These are phyloP conservation scores for Gentiana dahurica DNA, from an alignment of 257 asterid genomes.

Conservation along the genomic window DNA sequence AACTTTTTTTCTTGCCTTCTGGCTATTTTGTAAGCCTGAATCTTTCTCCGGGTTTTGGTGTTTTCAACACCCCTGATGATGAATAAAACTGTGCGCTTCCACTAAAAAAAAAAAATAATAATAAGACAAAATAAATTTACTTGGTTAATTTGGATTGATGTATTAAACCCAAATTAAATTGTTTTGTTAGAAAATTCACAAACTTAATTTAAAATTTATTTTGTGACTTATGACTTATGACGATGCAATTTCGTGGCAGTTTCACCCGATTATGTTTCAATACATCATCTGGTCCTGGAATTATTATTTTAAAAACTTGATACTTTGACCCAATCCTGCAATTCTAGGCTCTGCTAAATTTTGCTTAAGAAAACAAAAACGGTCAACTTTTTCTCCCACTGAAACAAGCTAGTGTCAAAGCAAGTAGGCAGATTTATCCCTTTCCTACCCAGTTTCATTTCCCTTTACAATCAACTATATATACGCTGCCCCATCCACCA, in stretches of 20 bases:
- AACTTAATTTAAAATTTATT: background rate
- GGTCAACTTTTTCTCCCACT: constrained; percentile 37
- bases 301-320: background rate
- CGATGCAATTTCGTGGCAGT: constrained; percentile 12
- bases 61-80: too few species aligned
- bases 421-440: background rate
- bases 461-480: background rate
- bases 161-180: too few species aligned
- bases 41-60: too few species aligned
- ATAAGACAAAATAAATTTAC: too few species aligned
- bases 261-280: constrained; percentile 8
- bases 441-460: background rate
- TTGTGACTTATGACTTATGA: constrained; percentile 12
- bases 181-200: background rate
- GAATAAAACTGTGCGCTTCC: too few species aligned
- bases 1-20: too few species aligned
- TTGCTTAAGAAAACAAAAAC: background rate
- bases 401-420: background rate
- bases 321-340: constrained; percentile 32
- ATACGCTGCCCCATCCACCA: background rate
- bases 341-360: constrained; percentile 21
- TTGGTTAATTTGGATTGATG: too few species aligned
- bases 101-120: too few species aligned
- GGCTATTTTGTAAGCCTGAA: too few species aligned
- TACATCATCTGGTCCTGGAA: too few species aligned